Base-by-base conservation (phyloP, 2,329 filamentous ascomycete genomes). In the Aspergillus novofumigatus region DNA sequence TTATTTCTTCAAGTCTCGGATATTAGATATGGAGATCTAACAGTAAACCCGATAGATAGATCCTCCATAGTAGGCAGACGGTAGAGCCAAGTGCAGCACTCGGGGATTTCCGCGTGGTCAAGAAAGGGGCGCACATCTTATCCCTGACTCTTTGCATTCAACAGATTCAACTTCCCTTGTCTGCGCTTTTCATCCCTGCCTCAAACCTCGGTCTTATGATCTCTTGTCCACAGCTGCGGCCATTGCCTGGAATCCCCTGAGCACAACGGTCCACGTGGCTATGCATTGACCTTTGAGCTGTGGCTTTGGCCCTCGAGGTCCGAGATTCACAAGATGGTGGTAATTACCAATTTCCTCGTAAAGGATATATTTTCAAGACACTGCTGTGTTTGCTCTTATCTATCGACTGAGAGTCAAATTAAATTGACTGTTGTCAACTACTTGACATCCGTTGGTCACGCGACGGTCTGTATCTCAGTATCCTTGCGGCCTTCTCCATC, bases 261-360 rank as follows among this genome's bases (percentile, higher is more conserved):
- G 44, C 38, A 42, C 29, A 58, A 57, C 53, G 41, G 50, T 59
- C 56, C 60, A 61, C 60, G 60, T 62, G 56, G 60, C 44, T 42
- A 55, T 62, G 58, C 58, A 62, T 60, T 57, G 60, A 55, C 59
- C 59, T 58, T 47, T 14, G 11, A 25, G 5, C 23, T 21, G 21
- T 23, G 21, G 21, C 20, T 23, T 47, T 44, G 41, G 41, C n/a
- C 17, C 28, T 44, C 21, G 41, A 23, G 10, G 41, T 47, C 20
- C 11, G 17, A 21, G 42, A 45, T 44, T n/a, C 29, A 32, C 14
- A 21, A 23, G 11, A 44, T 44, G 20, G 20, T 20, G 42, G 10
- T 45, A 11, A 11, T 8, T 23, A 44, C 3, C 3, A 42, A 26
- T 45, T 44, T 45, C 20, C 42, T 38, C 5, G 6, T 38, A 38